Evolutionary conservation across 2,329 filamentous ascomycete species (phyloP), one percentile per base, ranked within the genome.

Genomic region (Verticillium klebahnii): DNA sequence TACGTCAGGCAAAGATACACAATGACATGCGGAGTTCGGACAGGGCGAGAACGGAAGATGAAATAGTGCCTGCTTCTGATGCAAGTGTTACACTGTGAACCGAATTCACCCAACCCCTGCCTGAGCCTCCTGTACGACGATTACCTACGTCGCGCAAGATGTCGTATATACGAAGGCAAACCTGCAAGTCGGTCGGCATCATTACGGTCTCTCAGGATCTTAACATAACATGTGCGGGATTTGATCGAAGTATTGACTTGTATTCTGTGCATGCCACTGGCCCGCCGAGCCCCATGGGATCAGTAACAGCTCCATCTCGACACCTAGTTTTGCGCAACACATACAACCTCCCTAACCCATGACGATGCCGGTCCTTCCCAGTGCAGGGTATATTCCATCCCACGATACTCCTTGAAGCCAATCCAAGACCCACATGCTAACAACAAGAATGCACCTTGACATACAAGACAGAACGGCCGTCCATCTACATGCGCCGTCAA

Each of bases 381-480:
- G 55, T 50, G n/a, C 40, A 31, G 25, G 55, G 55, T 56, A 56
- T 34, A 56, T 56, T 37, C 55, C 55, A 56, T 56, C 55, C 55
- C 23, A 32, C 25, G 19, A 56, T 56, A 56, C 29, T 56, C 29
- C 29, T 11, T 32, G 6, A 32, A 56, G 17, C 29, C 55, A 56
- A 19, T 25, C 55, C 55, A 34, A 5, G 12, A 34, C 32, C 55
- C 14, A 11, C n/a, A 9, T 25, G 40, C 40, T n/a, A 23, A 50
- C 37, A 17, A 40, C n/a, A 19, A 50, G 40, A 23, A 19, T 23
- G 40, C 40, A 50, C 19, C 40, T n/a, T 17, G 19, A 8, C 17
- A 23, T 11, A 50, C 17, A 50, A 5, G 11, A 12, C 7, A 50
- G 40, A 19, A 23, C 7, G 40, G 40, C 40, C 40, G 40, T 50